Evolutionary conservation across 352 stramenopile genomes (phyloP).

Genomic region (Discostella stelligera): DNA sequence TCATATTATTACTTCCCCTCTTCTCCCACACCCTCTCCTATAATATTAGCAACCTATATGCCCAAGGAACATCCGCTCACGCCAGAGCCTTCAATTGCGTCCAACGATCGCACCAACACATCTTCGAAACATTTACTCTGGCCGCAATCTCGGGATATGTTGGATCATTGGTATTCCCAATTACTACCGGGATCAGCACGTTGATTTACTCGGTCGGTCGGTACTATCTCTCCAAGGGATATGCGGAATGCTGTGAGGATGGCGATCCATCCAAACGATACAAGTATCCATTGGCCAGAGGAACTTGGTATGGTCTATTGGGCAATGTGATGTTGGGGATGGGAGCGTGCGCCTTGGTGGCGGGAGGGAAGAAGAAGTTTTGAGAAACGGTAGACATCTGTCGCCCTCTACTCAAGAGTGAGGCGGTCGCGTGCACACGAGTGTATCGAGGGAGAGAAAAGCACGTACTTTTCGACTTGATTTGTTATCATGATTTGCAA

Average conservation of each 20-base stretch:
- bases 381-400: no score
- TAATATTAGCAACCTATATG: constrained; percentile 85
- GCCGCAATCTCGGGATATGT: constrained; percentile 66
- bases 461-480: no score
- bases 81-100: constrained; percentile 89
- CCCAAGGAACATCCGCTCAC: constrained; percentile 87
- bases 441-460: neutral
- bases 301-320: constrained; percentile 52
- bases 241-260: constrained; percentile 40
- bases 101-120: constrained; percentile 90
- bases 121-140: constrained; percentile 87
- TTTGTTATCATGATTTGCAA: neutral
- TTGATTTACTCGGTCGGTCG: constrained; percentile 46
- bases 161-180: constrained; percentile 50
- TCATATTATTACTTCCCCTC: constrained; percentile 26
- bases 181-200: constrained; percentile 41
- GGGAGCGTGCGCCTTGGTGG: constrained; percentile 27
- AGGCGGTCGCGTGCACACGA: no score
- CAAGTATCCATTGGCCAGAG: constrained; percentile 39
- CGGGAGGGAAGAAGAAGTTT: constrained; percentile 36
- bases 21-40: neutral
- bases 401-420: no score
- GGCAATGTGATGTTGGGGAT: constrained; percentile 35
- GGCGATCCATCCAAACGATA: constrained; percentile 60
- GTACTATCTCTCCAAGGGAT: constrained; percentile 45